Conservation (phyloP, 2,329 filamentous ascomycete genomes). For the Graphiopsis chlorocephala region DNA sequence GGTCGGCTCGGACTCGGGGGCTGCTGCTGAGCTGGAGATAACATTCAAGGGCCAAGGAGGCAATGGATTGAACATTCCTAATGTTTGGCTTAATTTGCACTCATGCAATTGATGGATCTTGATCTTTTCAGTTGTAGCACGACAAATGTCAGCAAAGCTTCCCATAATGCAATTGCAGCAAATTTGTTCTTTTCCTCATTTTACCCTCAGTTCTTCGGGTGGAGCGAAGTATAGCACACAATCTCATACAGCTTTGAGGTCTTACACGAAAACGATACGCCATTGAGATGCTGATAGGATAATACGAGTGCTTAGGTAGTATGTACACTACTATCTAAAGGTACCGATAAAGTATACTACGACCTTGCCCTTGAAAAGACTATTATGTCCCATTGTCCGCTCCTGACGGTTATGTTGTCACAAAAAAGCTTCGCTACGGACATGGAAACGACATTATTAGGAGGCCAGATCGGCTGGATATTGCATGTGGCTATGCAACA, state of each 20-base stretch:
- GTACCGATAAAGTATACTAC: too few species aligned
- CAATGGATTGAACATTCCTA: neutral
- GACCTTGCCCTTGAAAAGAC: too few species aligned
- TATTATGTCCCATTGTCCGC: neutral
- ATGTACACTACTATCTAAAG: too few species aligned
- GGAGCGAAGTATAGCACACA: too few species aligned
- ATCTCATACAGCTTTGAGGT: too few species aligned
- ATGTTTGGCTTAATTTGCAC: neutral
- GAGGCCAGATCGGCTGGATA: neutral
- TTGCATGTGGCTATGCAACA: neutral
- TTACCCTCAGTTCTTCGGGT: neutral
- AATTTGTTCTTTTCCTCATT: neutral
- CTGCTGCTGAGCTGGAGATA: neutral
- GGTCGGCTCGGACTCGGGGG: conserved; percentile 1
- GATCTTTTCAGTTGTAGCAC: neutral
- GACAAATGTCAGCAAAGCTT: neutral
- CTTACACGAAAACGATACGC: too few species aligned
- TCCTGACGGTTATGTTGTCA: neutral
- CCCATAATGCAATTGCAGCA: neutral
- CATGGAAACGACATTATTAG: neutral
- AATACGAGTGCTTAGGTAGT: too few species aligned
- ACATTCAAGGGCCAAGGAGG: neutral
- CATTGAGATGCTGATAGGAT: too few species aligned
- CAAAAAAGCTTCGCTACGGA: too few species aligned
- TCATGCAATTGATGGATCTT: neutral